phyloP scores from a whole-genome alignment of 257 asterid species.

The Solanum stenotomum region DNA sequence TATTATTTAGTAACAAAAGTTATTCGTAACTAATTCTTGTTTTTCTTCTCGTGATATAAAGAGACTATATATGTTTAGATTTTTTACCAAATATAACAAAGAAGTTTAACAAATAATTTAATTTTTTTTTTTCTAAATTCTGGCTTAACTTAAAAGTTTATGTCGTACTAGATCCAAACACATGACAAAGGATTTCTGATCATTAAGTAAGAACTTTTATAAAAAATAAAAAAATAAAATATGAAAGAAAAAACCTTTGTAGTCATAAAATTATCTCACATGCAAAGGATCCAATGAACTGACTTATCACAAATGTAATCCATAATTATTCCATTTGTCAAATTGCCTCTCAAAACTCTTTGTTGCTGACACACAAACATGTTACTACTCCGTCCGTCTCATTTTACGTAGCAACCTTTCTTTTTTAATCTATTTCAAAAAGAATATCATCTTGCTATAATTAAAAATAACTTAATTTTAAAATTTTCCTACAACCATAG shows the following conservation, averaged over 20 bases:
- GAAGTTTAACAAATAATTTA: neutral
- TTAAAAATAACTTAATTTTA: too few species aligned
- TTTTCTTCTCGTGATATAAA: neutral
- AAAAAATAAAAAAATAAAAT: neutral
- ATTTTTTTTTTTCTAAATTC: neutral
- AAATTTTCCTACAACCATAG: too few species aligned
- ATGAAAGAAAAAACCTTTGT: neutral
- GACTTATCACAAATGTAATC: constrained; percentile 20
- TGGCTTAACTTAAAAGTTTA: neutral
- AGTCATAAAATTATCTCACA: constrained; percentile 29
- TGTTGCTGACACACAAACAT: neutral
- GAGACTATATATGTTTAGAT: neutral
- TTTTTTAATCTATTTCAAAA: too few species aligned
- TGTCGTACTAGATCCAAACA: neutral
- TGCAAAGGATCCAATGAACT: constrained; percentile 55
- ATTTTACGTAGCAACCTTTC: too few species aligned
- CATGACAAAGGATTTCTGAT: neutral
- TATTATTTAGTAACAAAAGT: neutral
- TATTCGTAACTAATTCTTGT: neutral
- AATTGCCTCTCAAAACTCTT: too few species aligned
- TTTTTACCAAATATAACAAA: neutral
- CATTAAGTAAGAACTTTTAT: neutral
- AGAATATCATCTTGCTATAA: too few species aligned
- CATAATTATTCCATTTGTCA: constrained; percentile 8
- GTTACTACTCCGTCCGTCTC: neutral